Conservation (phyloP, 2,329 filamentous ascomycete species). For the Trichoderma pleuroti region DNA sequence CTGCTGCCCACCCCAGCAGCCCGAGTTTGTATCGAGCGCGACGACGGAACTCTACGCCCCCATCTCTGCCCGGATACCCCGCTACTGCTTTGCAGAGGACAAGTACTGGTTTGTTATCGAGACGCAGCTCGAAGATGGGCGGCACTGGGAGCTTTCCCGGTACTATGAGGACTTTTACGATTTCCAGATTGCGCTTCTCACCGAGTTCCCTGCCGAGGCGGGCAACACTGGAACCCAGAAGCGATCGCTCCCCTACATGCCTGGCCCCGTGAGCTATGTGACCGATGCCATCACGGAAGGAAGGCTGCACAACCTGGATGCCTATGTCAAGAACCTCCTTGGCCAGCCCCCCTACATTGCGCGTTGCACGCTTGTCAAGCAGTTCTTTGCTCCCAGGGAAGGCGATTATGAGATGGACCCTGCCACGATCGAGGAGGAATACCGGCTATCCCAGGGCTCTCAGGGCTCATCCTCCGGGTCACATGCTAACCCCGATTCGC, state of each 20-base stretch:
- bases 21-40: constrained; percentile 37
- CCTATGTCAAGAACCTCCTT: constrained; percentile 90
- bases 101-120: constrained; percentile 96
- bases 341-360: constrained; percentile 81
- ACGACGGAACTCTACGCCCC: constrained; percentile 66
- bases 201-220: constrained; percentile 87
- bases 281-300: constrained; percentile 97
- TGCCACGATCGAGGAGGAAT: constrained; percentile 69
- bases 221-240: constrained; percentile 77
- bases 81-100: constrained; percentile 93
- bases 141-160: constrained; percentile 87
- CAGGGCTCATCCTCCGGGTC: constrained; percentile 64
- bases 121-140: constrained; percentile 81
- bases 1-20: constrained; percentile 39
- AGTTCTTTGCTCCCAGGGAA: constrained; percentile 85
- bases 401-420: constrained; percentile 92
- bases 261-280: constrained; percentile 93
- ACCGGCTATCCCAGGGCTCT: constrained; percentile 68
- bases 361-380: constrained; percentile 76
- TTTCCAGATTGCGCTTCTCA: constrained; percentile 92
- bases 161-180: constrained; percentile 99
- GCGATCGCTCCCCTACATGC: constrained; percentile 92
- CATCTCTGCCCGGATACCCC: constrained; percentile 77
- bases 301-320: constrained; percentile 85
- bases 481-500: constrained; percentile 55